Evolutionary conservation across 2,329 filamentous ascomycete species (phyloP).

Genomic region (Elsinoe fawcettii): DNA sequence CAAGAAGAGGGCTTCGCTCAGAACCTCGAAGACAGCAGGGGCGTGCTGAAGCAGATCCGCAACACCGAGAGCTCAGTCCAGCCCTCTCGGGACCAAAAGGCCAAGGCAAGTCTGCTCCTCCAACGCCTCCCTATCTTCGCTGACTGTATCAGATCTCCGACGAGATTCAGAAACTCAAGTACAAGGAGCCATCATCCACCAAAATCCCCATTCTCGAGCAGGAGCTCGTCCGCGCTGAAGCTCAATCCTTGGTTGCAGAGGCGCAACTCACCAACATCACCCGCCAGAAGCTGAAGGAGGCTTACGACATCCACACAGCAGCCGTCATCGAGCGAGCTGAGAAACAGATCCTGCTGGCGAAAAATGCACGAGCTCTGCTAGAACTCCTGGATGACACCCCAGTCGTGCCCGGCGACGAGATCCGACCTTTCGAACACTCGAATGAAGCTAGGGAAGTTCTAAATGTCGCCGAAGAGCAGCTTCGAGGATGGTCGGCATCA

Average conservation of each 20-base stretch:
- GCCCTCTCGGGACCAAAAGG: conserved; percentile 78
- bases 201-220: conserved; percentile 82
- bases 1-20: conserved; percentile 86
- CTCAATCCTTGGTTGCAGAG: conserved; percentile 91
- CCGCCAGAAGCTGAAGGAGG: conserved; percentile 90
- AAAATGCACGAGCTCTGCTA: conserved; percentile 77
- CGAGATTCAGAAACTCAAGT: conserved; percentile 84
- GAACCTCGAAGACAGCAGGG: conserved; percentile 75
- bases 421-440: conserved; percentile 58
- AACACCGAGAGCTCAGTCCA: conserved; percentile 95
- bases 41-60: conserved; percentile 78
- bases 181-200: conserved; percentile 80
- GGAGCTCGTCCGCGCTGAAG: conserved; percentile 91
- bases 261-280: conserved; percentile 95
- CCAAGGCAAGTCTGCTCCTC: conserved; percentile 45
- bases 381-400: conserved; percentile 83
- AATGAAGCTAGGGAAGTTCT: conserved; percentile 73
- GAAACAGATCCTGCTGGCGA: conserved; percentile 91
- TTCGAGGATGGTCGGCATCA: conserved; percentile 62
- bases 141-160: conserved; percentile 56
- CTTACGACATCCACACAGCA: conserved; percentile 79
- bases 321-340: conserved; percentile 93
- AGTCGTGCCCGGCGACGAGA: conserved; percentile 75
- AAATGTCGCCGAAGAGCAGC: conserved; percentile 84
- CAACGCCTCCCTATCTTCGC: not conserved